Base-by-base conservation (phyloP, 139 green algal genomes). In the Dunaliella primolecta region DNA sequence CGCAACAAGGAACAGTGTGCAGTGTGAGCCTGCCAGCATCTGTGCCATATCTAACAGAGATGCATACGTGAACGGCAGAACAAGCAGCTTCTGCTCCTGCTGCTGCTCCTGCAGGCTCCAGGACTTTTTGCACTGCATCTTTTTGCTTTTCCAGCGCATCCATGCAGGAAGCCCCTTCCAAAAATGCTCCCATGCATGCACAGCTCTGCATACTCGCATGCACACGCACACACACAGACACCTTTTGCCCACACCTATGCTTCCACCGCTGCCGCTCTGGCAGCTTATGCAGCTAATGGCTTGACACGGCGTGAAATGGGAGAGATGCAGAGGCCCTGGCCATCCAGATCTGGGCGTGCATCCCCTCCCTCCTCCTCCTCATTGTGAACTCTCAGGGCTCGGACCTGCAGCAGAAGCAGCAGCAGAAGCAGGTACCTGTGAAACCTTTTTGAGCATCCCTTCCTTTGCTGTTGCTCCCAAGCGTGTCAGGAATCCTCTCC, bases 321-420 rank as follows among this genome's bases (percentile, higher is more conserved):
- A 1, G 34, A 74, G 46, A 84, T 84, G 80, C 57, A 80, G 46
- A 75, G 70, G 35, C 84, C 36, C 1, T 83, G 70, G n/a, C n/a
- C n/a, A 82, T 92, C 87, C 74, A 91, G 76, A 70, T 93, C 89
- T 7, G 89, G 89, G 75, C 89, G 84, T 84, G 77, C 85, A 24
- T 91, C 89, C 1, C 89, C 89, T n/a, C 91, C 89, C 84, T 93
- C 89, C 84, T 91, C 86, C 82, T 92, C 89, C 78, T 92, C 84
- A 24, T 23, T 72, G 75, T 91, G 82, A 2, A 88, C 76, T 29
- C 29, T 31, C 81, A 78, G 24, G 2, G 82, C 71, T n/a, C 35
- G 34, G 36, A 74, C 81, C 37, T 81, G 72, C 74, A 64, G 3
- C 37, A 23, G 35, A 30, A 24, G 20, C 35, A n/a, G 23, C 7